Evolutionary conservation across 495 filamentous ascomycete species (phyloP), one percentile per base, ranked within the genome.

Genomic region (Penicillium subrubescens): DNA sequence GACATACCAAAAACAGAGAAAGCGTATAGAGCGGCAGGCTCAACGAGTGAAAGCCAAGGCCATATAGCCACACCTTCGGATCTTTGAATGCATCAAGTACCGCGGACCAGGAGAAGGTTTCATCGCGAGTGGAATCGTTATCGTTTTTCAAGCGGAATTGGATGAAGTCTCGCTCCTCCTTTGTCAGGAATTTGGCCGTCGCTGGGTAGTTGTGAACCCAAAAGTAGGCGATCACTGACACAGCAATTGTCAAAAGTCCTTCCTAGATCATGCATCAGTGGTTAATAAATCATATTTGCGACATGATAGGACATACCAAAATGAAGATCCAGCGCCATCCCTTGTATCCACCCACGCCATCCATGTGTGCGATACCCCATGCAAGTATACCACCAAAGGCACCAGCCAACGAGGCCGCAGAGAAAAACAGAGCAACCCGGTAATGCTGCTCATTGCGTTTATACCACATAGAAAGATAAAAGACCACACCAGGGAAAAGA

Each of bases 321-420:
- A 93, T 92, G 63, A 94, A 94, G 56, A 94, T 93, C 88, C 92
- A 94, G 11, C 87, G 81, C 92, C 92, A 95, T 17, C 91, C 92
- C 53, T 82, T 82, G n/a, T 81, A 77, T 44, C 83, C 86, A 7
- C 88, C 88, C 5, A 89, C 80, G 0, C 88, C 88, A 50, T 77
- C 73, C 88, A 92, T 90, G 48, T 89, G 80, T 15, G 74, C 77
- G 27, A 81, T 79, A 10, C 83, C 84, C 81, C 77, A 92, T 15
- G 91, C 91, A 17, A 94, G 74, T 39, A 93, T 83, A 2, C 91
- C 91, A 59, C 91, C 91, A 72, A 94, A 94, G 0, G 91, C 91
- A 43, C 91, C 91, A 2, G 91, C 90, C 14, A 94, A 76, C 6
- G 89, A 88, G 0, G 90, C 89, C 14, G 88, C 87, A 59, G 86